Conservation (phyloP, 805 yeast genomes). For the Suhomyces prunicola region DNA sequence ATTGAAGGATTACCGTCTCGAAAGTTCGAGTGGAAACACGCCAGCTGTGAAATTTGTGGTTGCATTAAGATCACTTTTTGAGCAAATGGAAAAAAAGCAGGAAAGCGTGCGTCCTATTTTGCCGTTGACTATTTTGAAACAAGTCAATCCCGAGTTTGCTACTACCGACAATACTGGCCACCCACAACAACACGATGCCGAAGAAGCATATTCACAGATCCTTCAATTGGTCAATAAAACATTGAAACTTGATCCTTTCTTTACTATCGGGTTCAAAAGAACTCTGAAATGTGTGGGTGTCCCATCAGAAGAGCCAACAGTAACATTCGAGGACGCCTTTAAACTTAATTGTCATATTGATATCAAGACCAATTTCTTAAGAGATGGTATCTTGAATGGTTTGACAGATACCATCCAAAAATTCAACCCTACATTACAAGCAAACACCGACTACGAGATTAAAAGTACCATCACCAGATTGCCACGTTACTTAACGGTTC, state of each 20-base stretch:
- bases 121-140: constrained; percentile 63
- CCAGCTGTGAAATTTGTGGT: constrained; percentile 10
- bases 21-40: constrained; percentile 8
- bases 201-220: constrained; percentile 87
- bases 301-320: constrained; percentile 27
- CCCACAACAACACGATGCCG: constrained; percentile 96
- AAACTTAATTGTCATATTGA: constrained; percentile 90
- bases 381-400: constrained; percentile 77
- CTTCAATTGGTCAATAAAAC: constrained; percentile 49
- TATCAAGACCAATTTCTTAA: constrained; percentile 78
- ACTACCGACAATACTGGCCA: constrained; percentile 69
- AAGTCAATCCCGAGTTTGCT: constrained; percentile 81
- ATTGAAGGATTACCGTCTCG: constrained; percentile 14
- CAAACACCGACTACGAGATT: constrained; percentile 69
- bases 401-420: constrained; percentile 77
- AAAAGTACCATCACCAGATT: constrained; percentile 61
- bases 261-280: constrained; percentile 64
- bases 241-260: constrained; percentile 52
- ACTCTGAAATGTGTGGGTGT: constrained; percentile 58
- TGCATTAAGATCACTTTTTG: constrained; percentile 44
- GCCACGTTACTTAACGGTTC: constrained; percentile 86
- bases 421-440: constrained; percentile 62
- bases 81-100: constrained; percentile 43
- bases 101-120: constrained; percentile 62
- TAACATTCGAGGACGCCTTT: constrained; percentile 47